Base-by-base conservation (phyloP, 2,329 filamentous ascomycete genomes). In the Conoideocrella luteorostrata region DNA sequence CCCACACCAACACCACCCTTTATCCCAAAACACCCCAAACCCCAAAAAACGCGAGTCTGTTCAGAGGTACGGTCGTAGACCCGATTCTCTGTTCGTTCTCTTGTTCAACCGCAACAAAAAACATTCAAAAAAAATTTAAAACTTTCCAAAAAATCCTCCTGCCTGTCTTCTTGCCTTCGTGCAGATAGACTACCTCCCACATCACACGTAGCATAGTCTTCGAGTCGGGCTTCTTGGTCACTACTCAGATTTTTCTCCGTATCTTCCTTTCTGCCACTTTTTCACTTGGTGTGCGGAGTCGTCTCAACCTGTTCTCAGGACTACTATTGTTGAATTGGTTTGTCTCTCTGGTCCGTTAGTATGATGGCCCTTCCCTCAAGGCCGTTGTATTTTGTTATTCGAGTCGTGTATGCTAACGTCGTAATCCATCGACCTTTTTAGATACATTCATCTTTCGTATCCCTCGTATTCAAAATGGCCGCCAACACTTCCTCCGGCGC, bases 71-170 rank as follows among this genome's bases (percentile, higher is more conserved):
- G 72, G 68, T 70, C 66, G 63, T 72, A 71, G 73, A 75, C 69
- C 73, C 72, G 68, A 62, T 69, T 74, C 70, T 75, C 72, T 79
- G 74, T 74, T 72, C 75, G 75, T 71, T 67, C 69, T 70, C 71
- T 68, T 72, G 68, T 68, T 69, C 61, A 56, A 61, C 64, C 65
- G 62, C 64, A 63, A 65, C 61, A 69, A 67, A 53, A 76, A 75
- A 75, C 66, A 65, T 65, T 67, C 59, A 64, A 73, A 78, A 80
- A 80, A 80, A 80, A 78, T 57, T 60, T 67, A 68, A 72, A 77
- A 80, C 78, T 67, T 64, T 63, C 52, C 59, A 61, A 68, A 68
- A 77, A 79, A 73, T 68, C 79, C 81, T 74, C 70, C 74, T 68
- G 67, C 72, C 49, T 17, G 45, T 47, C 47, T 46, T 56, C 52